A percentile compares a stretch with the other conserved stretches of the same genome.
These are phyloP conservation scores for Centaurea solstitialis DNA, from an alignment of 129 eudicot species.

Conservation along the genomic window DNA sequence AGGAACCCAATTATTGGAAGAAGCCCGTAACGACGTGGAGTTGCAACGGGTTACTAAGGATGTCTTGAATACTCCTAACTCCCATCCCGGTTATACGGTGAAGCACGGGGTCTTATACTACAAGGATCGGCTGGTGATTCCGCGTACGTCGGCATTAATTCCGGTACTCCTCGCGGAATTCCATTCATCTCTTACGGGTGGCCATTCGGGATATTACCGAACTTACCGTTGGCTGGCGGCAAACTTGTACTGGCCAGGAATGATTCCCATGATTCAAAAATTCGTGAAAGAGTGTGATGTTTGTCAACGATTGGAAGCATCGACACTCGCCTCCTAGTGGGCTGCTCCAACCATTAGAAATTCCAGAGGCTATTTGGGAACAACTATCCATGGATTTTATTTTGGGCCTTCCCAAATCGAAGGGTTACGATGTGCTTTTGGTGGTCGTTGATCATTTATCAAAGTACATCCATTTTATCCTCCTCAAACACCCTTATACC, in stretches of 20 bases:
- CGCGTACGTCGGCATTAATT: not conserved
- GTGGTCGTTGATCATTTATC: not conserved
- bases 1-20: no score
- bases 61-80: no score
- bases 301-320: not conserved
- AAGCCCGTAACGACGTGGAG: no score
- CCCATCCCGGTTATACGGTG: no score
- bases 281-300: not conserved
- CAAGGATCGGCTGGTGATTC: not conserved
- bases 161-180: not conserved
- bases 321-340: not conserved
- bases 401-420: no score
- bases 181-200: not conserved
- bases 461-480: not conserved
- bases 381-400: not conserved
- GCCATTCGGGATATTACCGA: not conserved
- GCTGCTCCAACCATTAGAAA: no score
- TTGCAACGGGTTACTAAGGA: no score
- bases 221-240: not conserved
- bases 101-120: not conserved
- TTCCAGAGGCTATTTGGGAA: not conserved
- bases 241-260: no score
- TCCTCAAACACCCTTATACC: not conserved
- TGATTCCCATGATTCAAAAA: not conserved
- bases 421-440: not conserved